A percentile compares a stretch with the other conserved stretches of the same genome.
Evolutionary conservation across 768 basidiomycete genomes (phyloP).

Genomic region (Boletellus ananiceps): DNA sequence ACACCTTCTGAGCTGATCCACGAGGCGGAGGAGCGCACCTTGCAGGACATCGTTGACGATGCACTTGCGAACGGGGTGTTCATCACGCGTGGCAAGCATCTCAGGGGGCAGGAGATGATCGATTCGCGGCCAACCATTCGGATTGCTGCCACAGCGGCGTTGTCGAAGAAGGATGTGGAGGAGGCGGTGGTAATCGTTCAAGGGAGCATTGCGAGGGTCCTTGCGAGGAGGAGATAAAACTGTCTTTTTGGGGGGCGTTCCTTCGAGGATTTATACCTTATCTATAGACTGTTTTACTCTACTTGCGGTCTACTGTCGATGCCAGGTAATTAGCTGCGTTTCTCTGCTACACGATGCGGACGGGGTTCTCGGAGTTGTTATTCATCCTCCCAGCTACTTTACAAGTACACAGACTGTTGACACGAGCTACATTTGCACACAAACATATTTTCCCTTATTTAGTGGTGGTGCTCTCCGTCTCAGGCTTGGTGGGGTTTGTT

Average conservation of each 20-base stretch:
- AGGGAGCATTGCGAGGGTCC: conserved; percentile 66
- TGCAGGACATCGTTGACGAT: conserved; percentile 95
- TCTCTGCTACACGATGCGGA: background rate
- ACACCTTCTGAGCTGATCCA: conserved; percentile 41
- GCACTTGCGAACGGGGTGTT: conserved; percentile 76
- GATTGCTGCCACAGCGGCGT: conserved; percentile 70
- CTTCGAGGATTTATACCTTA: conserved; percentile 26
- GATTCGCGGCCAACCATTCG: conserved; percentile 83
- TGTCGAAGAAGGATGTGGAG: conserved; percentile 89
- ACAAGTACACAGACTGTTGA: background rate
- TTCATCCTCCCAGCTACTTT: background rate
- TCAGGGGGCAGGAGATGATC: conserved; percentile 78
- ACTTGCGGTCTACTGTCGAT: conserved; percentile 1
- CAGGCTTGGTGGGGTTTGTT: background rate
- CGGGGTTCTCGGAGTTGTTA: background rate
- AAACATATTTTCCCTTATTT: too few relatives aligned
- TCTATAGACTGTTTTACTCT: conserved; percentile 25
- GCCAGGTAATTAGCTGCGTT: conserved; percentile 9
- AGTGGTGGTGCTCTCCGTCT: too few relatives aligned
- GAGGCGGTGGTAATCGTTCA: conserved; percentile 78
- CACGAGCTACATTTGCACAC: too few relatives aligned
- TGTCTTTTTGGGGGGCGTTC: background rate
- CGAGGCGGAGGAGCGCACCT: conserved; percentile 65
- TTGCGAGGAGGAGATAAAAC: conserved; percentile 51
- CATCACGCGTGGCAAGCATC: conserved; percentile 76